Percentiles rank a stretch among this genome's conserved stretches.
phyloP scores from a whole-genome alignment of 768 basidiomycete genomes.

The Suillus subluteus region DNA sequence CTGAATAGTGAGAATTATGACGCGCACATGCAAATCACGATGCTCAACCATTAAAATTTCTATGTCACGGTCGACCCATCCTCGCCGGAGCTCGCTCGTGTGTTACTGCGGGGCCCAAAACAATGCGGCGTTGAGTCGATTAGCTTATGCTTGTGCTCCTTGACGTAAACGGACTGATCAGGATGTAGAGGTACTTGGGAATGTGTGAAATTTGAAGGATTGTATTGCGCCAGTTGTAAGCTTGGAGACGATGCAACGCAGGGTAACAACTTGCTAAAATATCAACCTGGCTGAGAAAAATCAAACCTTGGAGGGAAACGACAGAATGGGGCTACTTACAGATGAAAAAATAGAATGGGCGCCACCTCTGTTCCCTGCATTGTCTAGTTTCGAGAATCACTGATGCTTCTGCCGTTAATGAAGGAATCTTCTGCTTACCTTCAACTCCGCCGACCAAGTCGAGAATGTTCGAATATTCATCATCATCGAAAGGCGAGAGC shows the following conservation, averaged over 20 bases:
- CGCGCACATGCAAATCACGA: slow-evolving; percentile 26
- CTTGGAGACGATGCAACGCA: neutral
- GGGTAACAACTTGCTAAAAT: slow-evolving; percentile 39
- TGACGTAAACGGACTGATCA: slow-evolving; percentile 41
- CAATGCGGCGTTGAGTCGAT: slow-evolving; percentile 21
- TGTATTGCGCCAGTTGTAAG: slow-evolving; percentile 18
- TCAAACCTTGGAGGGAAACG: neutral
- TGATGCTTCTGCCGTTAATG: neutral
- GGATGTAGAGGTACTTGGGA: slow-evolving; percentile 46
- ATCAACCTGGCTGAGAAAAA: slow-evolving; percentile 39
- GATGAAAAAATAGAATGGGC: slow-evolving; percentile 7
- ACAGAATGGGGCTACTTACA: slow-evolving; percentile 2
- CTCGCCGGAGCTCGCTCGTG: slow-evolving; percentile 13
- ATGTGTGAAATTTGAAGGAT: slow-evolving; percentile 50
- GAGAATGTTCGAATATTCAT: neutral
- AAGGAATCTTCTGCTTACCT: neutral
- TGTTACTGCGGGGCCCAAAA: slow-evolving; percentile 30
- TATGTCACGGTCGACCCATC: slow-evolving; percentile 9
- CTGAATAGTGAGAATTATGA: neutral
- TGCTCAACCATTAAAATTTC: neutral
- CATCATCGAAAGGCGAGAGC: slow-evolving; percentile 10
- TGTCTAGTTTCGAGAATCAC: neutral
- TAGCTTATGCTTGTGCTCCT: slow-evolving; percentile 1
- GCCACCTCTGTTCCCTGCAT: neutral
- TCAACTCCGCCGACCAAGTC: slow-evolving; percentile 8